A percentile compares a stretch with the other conserved stretches of the same genome.
phyloP scores from a whole-genome alignment of 148 eudicot genomes.

The Silene conica region DNA sequence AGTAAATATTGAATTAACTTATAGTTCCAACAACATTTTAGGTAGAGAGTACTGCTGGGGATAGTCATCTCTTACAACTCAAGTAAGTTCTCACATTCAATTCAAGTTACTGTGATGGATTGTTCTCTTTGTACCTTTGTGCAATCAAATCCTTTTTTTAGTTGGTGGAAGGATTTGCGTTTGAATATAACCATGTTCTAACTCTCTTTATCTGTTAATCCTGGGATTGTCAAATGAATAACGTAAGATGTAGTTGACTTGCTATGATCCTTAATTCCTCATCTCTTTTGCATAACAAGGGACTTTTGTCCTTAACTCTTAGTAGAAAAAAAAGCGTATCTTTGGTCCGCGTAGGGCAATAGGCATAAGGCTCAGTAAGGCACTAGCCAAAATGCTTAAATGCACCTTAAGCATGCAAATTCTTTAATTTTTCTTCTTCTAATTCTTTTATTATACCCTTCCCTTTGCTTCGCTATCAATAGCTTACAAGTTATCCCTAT shows the following conservation, averaged over 20 bases:
- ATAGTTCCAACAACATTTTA: conserved; percentile 28
- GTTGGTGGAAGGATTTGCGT: not conserved
- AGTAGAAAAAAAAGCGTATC: too few species aligned
- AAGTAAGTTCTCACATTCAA: conserved; percentile 40
- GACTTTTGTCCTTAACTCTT: not conserved
- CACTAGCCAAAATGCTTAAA: not conserved
- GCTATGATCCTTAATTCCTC: not conserved
- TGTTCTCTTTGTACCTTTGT: not conserved
- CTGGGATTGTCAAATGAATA: not conserved
- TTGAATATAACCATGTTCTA: not conserved
- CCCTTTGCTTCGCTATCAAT: too few species aligned
- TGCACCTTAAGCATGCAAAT: not conserved
- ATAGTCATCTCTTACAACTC: conserved; percentile 90
- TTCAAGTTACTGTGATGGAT: not conserved
- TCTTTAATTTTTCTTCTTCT: not conserved
- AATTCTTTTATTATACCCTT: not conserved
- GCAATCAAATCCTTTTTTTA: not conserved
- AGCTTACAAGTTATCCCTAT: too few species aligned
- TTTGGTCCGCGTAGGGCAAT: too few species aligned
- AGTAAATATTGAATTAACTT: not conserved
- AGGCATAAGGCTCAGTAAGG: not conserved
- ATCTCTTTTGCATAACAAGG: not conserved
- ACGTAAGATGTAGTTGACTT: not conserved
- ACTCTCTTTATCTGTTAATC: not conserved
- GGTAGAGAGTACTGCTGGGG: conserved; percentile 69